Evolutionary conservation across 345 rosid genomes (phyloP), one percentile per base, ranked within the genome.

Genomic region (Boechera divaricarpa): DNA sequence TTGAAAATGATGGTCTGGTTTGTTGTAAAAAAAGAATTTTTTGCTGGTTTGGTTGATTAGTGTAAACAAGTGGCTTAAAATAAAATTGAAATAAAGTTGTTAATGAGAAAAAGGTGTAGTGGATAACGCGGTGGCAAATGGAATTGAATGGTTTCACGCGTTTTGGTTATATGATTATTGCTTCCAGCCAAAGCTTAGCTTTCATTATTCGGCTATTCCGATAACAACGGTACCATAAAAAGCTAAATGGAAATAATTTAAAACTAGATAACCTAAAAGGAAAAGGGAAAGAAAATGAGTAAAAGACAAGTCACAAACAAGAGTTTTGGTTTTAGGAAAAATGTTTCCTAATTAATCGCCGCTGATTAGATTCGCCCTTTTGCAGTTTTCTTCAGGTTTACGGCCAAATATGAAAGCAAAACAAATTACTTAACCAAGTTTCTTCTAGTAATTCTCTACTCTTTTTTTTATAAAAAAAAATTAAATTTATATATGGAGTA

Each of bases 141-240:
- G 64, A 39, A 67, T 42, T 67, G 63, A 67, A 73, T 59, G 69
- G 78, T 48, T 51, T 76, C 79, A 87, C 86, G 88, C 87, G 90
- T 72, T 82, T 66, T 52, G 79, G 75, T 69, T 77, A 73, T 33
- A 76, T 80, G 68, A 83, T 85, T 67, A 67, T 83, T 82, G 86
- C 84, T 74, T 85, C 81, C 80, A 80, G 59, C 79, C 75, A n/a
- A 84, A 82, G 83, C 61, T 59, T 75, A 64, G 67, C 70, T 80
- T 64, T 80, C 72, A 75, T 75, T 70, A 65, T 81, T 63, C 81
- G 53, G 18, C 48, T 36, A 56, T 57, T 56, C 63, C 60, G 16
- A 71, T 39, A 56, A 32, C 67, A 56, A 41, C 61, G 53, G 10
- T 47, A 39, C 49, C 60, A 64, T 47, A 72, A 39, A 64, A 77